Evolutionary conservation across 208 protist genomes (phyloP), one percentile per base, ranked within the genome.

Genomic region (Vickermania ingenoplastis): DNA sequence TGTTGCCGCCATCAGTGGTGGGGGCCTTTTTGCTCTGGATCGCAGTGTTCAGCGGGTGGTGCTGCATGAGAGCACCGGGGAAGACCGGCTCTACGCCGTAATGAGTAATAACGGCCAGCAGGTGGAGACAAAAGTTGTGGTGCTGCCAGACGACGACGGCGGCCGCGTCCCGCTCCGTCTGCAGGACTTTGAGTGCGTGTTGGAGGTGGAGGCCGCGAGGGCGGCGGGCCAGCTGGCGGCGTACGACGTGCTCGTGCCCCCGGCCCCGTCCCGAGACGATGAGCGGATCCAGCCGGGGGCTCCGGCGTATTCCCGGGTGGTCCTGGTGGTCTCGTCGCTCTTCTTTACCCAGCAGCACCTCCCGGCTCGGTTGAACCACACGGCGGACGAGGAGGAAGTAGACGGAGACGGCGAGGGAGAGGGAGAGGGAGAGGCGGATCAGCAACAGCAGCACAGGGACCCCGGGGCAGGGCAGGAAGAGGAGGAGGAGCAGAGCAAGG

Each of bases 1-100:
- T 41, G 66, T 83, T 13, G 64, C 81, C 14, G 91, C 91, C 7
- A 89, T 97, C 24, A 94, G 79, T 69, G n/a, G n/a, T n/a, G 79
- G 81, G n/a, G 87, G 68, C 31, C 61, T 68, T 25, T 94, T 87
- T 58, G 70, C 96, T 21, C 74, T 97, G 21, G 75, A 76, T 22
- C 75, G 81, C 56, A 80, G 73, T 61, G 48, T 93, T 22, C 57
- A 62, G 51, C 67, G 68, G 29, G 61, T 88, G 31, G 57, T 71
- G 17, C 2, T 57, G 23, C 57, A 81, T 31, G 68, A 72, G 41
- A 67, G 57, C 24, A 66, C 52, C 27, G 36, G 36, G 11, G 36
- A 45, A 17, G 68, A 75, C 24, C 49, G 29, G 22, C 77, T 78
- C 63, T 78, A 65, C 61, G 80, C 74, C 14, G 78, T 90, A 21